These are phyloP conservation scores for apple (Malus domestica) DNA, from an alignment of 306 rosid genomes.

Conservation along the genomic window DNA sequence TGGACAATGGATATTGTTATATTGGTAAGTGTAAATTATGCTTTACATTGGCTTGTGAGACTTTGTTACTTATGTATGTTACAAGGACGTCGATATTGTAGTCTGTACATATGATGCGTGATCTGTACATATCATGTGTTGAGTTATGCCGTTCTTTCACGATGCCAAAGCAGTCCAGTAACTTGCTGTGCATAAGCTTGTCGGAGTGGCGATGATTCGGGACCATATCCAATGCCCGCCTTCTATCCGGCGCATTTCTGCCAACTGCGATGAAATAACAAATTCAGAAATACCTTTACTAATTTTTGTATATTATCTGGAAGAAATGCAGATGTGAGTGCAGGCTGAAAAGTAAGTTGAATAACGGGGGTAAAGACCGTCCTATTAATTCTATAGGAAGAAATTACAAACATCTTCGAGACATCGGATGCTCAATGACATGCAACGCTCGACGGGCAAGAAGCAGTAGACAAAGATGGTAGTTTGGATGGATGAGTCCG, in stretches of 20 bases:
- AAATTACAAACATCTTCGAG: too few relatives aligned
- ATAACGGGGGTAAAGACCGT: too few relatives aligned
- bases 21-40: background rate
- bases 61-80: background rate
- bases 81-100: background rate
- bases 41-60: background rate
- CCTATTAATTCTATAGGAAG: too few relatives aligned
- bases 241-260: slow-evolving; percentile 53
- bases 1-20: background rate
- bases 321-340: too few relatives aligned
- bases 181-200: slow-evolving; percentile 58
- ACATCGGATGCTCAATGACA: too few relatives aligned
- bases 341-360: too few relatives aligned
- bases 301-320: too few relatives aligned
- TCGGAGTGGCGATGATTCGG: slow-evolving; percentile 71
- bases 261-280: slow-evolving; percentile 46
- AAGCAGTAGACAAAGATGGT: too few relatives aligned
- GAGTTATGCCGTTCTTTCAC: slow-evolving; percentile 15
- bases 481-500: background rate
- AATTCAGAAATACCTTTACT: slow-evolving; percentile 10
- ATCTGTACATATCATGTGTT: background rate
- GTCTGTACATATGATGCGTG: background rate
- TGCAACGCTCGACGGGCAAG: too few relatives aligned
- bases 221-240: slow-evolving; percentile 70
- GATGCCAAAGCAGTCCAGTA: slow-evolving; percentile 64